A percentile compares a stretch with the other conserved stretches of the same genome.
phyloP scores from a whole-genome alignment of 345 rosid species.

The Eucalyptus cloeziana region DNA sequence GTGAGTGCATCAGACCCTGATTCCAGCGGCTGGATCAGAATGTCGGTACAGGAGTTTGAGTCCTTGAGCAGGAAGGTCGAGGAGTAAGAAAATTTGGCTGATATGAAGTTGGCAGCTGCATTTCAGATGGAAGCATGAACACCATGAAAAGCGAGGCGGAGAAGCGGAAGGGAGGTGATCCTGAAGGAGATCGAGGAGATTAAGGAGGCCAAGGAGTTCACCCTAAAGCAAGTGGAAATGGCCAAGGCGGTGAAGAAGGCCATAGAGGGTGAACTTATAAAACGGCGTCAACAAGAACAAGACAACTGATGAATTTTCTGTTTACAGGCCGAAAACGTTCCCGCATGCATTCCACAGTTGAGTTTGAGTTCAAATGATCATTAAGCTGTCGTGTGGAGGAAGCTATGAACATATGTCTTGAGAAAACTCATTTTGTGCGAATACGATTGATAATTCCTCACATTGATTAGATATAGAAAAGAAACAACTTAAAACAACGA shows the following conservation, averaged over 20 bases:
- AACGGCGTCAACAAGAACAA: conserved; percentile 36
- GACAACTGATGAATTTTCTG: not conserved
- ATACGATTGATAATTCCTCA: not conserved
- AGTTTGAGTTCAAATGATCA: not conserved
- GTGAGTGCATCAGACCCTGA: not conserved
- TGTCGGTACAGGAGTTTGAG: conserved; percentile 42
- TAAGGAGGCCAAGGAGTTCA: conserved; percentile 51
- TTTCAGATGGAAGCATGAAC: conserved; percentile 37
- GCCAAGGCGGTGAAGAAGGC: conserved; percentile 57
- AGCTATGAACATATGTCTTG: not conserved
- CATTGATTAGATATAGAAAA: not conserved
- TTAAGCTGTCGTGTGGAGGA: not conserved
- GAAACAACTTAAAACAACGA: not conserved
- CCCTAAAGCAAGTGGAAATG: conserved; percentile 50
- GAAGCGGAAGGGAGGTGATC: conserved; percentile 24
- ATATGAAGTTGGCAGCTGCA: conserved; percentile 30
- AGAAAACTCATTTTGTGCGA: not conserved
- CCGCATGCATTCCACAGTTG: not conserved
- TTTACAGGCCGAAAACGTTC: not conserved
- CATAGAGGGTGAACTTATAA: conserved; percentile 52
- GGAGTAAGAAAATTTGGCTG: conserved; percentile 28
- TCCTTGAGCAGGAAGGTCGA: conserved; percentile 30
- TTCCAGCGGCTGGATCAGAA: conserved; percentile 23
- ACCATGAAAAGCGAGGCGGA: conserved; percentile 22
- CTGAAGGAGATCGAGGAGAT: conserved; percentile 54